phyloP scores from a whole-genome alignment of 2,329 filamentous ascomycete genomes.

The Westerdykella sp. region DNA sequence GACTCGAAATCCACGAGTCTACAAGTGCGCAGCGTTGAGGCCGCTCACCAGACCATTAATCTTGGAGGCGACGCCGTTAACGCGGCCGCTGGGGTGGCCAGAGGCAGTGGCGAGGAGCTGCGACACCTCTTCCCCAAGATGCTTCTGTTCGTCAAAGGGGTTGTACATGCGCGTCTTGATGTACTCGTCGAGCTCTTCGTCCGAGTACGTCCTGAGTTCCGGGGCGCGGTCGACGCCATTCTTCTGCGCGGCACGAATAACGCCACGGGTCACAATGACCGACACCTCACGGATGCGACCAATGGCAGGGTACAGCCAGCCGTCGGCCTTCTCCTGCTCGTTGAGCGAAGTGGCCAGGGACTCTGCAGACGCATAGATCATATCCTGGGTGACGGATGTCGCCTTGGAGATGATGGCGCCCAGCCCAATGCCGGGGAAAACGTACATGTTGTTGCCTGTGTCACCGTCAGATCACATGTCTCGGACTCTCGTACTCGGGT shows the following conservation, averaged over 20 bases:
- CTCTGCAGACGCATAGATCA: conserved; percentile 92
- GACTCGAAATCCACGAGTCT: conserved; percentile 4
- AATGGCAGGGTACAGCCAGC: conserved; percentile 86
- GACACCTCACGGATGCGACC: conserved; percentile 87
- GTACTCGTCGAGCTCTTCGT: conserved; percentile 66
- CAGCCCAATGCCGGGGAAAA: conserved; percentile 93
- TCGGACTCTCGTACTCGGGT: neutral
- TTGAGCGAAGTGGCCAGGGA: conserved; percentile 74
- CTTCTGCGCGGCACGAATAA: conserved; percentile 84
- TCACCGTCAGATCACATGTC: conserved; percentile 27
- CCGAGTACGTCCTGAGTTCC: conserved; percentile 59
- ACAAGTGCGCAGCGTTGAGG: conserved; percentile 24
- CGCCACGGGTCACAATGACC: conserved; percentile 77
- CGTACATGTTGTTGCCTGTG: conserved; percentile 85
- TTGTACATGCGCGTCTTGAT: conserved; percentile 48
- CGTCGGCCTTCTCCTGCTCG: conserved; percentile 71
- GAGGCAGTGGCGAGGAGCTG: conserved; percentile 22
- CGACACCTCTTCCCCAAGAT: conserved; percentile 35
- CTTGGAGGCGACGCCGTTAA: conserved; percentile 13
- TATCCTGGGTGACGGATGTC: conserved; percentile 79
- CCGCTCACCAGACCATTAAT: conserved; percentile 22
- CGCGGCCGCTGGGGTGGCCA: conserved; percentile 12
- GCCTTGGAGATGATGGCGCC: conserved; percentile 89
- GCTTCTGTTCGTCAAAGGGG: conserved; percentile 43
- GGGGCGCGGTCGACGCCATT: conserved; percentile 56